A percentile compares a stretch with the other conserved stretches of the same genome.
Conservation (phyloP, 495 filamentous ascomycete genomes). For the Penicillium diatomitis region DNA sequence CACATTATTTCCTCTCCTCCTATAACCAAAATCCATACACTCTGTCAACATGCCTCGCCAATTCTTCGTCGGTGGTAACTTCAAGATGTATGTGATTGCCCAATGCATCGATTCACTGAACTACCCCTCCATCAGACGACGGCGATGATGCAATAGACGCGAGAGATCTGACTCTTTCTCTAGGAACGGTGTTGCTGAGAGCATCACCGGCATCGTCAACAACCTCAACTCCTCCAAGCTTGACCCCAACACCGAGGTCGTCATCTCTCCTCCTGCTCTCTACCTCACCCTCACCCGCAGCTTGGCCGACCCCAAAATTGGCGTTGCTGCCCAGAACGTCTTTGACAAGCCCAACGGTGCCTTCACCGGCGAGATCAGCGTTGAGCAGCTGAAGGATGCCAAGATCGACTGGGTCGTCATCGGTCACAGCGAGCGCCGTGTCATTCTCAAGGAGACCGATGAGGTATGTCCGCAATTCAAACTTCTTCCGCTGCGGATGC, state of each 20-base stretch:
- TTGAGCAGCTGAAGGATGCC: slow-evolving; percentile 79
- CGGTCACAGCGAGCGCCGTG: slow-evolving; percentile 88
- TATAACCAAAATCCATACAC: neutral
- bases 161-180: slow-evolving; percentile 7
- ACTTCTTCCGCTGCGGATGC: neutral
- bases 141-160: neutral
- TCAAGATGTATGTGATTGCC: slow-evolving; percentile 71
- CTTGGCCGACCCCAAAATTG: slow-evolving; percentile 57
- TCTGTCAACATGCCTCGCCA: slow-evolving; percentile 68
- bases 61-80: slow-evolving; percentile 99
- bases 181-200: slow-evolving; percentile 87
- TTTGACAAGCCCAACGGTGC: slow-evolving; percentile 95
- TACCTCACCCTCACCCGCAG: slow-evolving; percentile 82
- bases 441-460: slow-evolving; percentile 77
- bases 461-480: slow-evolving; percentile 30
- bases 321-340: slow-evolving; percentile 90
- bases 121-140: slow-evolving; percentile 10
- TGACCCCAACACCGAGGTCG: slow-evolving; percentile 57
- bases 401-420: slow-evolving; percentile 82
- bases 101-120: slow-evolving; percentile 11
- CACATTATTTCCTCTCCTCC: slow-evolving; percentile 5
- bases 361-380: slow-evolving; percentile 93
- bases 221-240: slow-evolving; percentile 71
- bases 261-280: slow-evolving; percentile 81
- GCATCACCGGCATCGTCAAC: slow-evolving; percentile 78